These are phyloP conservation scores for Postia placenta DNA, from an alignment of 768 basidiomycete species.

Conservation along the genomic window DNA sequence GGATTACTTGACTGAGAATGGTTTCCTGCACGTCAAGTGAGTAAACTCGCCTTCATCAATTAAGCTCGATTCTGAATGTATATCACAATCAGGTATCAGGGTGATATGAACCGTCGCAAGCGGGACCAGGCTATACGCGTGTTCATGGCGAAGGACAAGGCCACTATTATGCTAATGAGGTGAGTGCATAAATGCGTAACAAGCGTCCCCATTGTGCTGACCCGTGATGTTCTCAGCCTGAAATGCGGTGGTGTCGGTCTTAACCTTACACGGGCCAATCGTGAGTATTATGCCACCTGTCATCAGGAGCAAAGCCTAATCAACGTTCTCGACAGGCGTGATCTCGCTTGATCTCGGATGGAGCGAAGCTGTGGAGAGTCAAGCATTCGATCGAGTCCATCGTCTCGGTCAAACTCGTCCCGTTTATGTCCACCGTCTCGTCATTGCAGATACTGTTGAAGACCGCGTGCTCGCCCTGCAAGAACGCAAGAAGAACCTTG, in stretches of 20 bases:
- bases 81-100: slow-evolving; percentile 44
- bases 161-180: slow-evolving; percentile 53
- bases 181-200: not conserved
- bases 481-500: slow-evolving; percentile 54
- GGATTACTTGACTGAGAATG: slow-evolving; percentile 47
- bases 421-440: slow-evolving; percentile 50
- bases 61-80: not conserved
- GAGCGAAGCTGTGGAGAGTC: slow-evolving; percentile 57
- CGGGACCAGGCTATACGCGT: slow-evolving; percentile 49
- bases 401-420: slow-evolving; percentile 40
- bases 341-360: slow-evolving; percentile 60
- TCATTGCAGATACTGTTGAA: slow-evolving; percentile 58
- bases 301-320: not conserved
- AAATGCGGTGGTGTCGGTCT: slow-evolving; percentile 56
- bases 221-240: slow-evolving; percentile 22
- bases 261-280: slow-evolving; percentile 58
- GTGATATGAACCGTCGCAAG: slow-evolving; percentile 47
- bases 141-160: slow-evolving; percentile 57
- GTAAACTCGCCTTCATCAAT: slow-evolving; percentile 11
- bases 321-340: slow-evolving; percentile 27
- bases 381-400: slow-evolving; percentile 46
- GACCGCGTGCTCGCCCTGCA: slow-evolving; percentile 65
- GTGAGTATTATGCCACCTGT: slow-evolving; percentile 15
- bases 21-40: slow-evolving; percentile 50
- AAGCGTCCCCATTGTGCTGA: not conserved